Evolutionary conservation across 78 protist genomes (phyloP), one percentile per base, ranked within the genome.

Genomic region (Guillardia theta): DNA sequence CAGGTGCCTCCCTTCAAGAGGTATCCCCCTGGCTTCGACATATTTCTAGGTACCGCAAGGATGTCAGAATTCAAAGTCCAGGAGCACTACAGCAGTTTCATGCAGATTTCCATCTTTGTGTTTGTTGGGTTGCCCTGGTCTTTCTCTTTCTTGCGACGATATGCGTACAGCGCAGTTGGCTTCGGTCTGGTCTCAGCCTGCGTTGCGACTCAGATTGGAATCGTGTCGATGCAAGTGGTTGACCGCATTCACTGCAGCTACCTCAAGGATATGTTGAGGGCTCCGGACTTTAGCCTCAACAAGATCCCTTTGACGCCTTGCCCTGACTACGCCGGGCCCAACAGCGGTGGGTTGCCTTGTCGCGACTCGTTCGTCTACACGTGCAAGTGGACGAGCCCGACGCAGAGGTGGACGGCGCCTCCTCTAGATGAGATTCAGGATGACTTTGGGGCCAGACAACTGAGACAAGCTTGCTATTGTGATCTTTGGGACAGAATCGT

Each of bases 41-140:
- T 70, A 10, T 70, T 70, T 43, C n/a, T 43, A 3, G 87, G 87
- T 36, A 22, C 87, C 15, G 33, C 9, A 43, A 27, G 33, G 33
- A 70, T 70, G 22, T 37, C n/a, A 37, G 39, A 27, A 15, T 70
- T 22, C 87, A 70, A 70, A 43, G 87, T 70, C 3, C 45, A 70
- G 87, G 87, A 70, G 87, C 87, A 70, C 87, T 70, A 70, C 87
- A 70, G 87, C 41, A 36, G 45, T 2, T 70, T 70, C 87, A 70
- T 70, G n/a, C 87, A 70, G 41, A 70, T 70, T 24, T 10, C 37
- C 5, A 37, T 70, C 0, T 70, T 70, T 6, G 41, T 36, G 1
- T 70, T 70, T 43, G 47, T 70, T 3, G 87, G 87, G 45, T 15
- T 70, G n/a, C 87, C 87, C 22, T 70, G 87, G 87, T 70, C 87